Evolutionary conservation across 768 basidiomycete species (phyloP).

Genomic region (Cyclocybe cylindracea): DNA sequence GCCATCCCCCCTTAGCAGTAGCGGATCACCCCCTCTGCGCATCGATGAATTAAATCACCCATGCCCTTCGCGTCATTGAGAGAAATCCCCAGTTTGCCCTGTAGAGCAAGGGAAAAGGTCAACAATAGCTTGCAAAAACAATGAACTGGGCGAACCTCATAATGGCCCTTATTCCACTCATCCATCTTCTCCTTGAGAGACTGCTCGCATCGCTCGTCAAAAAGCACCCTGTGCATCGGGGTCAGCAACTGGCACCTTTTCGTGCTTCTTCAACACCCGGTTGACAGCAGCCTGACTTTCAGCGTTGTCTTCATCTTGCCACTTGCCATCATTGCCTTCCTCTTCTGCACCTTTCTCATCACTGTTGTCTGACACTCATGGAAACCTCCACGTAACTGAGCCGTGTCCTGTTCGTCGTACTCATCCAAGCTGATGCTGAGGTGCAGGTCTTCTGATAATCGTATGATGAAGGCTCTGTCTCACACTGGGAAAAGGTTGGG

Average conservation of each 20-base stretch:
- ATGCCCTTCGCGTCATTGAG: constrained; percentile 70
- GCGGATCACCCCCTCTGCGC: constrained; percentile 97
- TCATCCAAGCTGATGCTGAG: constrained; percentile 91
- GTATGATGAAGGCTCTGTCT: constrained; percentile 74
- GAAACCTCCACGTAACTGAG: constrained; percentile 68
- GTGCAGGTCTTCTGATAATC: constrained; percentile 75
- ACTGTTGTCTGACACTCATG: constrained; percentile 39
- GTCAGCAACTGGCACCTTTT: constrained; percentile 75
- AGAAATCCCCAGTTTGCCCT: constrained; percentile 88
- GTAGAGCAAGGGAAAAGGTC: constrained; percentile 1
- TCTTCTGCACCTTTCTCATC: constrained; percentile 34
- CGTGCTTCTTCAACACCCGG: constrained; percentile 86
- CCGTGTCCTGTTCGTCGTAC: constrained; percentile 83
- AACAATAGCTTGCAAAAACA: background rate
- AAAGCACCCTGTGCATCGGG: constrained; percentile 71
- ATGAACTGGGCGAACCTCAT: constrained; percentile 47
- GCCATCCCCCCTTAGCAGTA: constrained; percentile 98
- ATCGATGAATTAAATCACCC: constrained; percentile 72
- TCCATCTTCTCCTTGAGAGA: constrained; percentile 82
- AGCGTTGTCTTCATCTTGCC: constrained; percentile 66
- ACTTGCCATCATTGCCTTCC: constrained; percentile 45
- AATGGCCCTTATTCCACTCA: constrained; percentile 91
- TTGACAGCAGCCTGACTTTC: constrained; percentile 76
- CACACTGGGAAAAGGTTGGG: too few species aligned
- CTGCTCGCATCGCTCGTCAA: constrained; percentile 77